phyloP scores from a whole-genome alignment of 2,329 filamentous ascomycete genomes.

The Paracoccidioides brasiliensis region DNA sequence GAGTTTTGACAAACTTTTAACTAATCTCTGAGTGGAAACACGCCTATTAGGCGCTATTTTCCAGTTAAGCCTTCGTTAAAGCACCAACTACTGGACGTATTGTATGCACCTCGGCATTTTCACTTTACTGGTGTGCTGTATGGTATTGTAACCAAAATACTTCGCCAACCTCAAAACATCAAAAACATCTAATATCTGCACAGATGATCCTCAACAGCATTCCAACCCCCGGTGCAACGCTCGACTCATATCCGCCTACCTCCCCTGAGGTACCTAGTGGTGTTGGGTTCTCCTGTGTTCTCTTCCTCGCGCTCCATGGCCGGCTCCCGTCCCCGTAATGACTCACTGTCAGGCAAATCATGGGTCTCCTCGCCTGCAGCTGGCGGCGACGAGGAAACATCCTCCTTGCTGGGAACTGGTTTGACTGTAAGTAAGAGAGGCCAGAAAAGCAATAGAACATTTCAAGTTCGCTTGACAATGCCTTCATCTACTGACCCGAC shows the following conservation, averaged over 20 bases:
- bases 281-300: not conserved
- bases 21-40: too few species aligned
- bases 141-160: conserved; percentile 1
- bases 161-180: not conserved
- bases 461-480: not conserved
- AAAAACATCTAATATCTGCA: not conserved
- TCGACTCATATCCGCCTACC: not conserved
- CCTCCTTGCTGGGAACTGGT: conserved; percentile 34
- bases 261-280: not conserved
- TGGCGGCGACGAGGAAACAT: conserved; percentile 29
- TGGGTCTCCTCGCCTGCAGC: conserved; percentile 20
- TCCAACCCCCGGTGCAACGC: not conserved
- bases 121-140: too few species aligned
- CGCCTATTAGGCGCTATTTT: too few species aligned
- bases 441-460: conserved; percentile 1
- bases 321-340: conserved; percentile 31
- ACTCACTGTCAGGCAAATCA: conserved; percentile 32
- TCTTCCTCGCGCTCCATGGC: conserved; percentile 24
- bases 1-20: too few species aligned
- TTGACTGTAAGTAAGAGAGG: conserved; percentile 28
- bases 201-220: not conserved
- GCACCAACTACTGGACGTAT: too few species aligned
- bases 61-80: too few species aligned
- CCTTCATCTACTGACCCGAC: conserved; percentile 5
- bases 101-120: too few species aligned